Base-by-base conservation (phyloP, 2,329 filamentous ascomycete species). In the Fusarium domesticum region DNA sequence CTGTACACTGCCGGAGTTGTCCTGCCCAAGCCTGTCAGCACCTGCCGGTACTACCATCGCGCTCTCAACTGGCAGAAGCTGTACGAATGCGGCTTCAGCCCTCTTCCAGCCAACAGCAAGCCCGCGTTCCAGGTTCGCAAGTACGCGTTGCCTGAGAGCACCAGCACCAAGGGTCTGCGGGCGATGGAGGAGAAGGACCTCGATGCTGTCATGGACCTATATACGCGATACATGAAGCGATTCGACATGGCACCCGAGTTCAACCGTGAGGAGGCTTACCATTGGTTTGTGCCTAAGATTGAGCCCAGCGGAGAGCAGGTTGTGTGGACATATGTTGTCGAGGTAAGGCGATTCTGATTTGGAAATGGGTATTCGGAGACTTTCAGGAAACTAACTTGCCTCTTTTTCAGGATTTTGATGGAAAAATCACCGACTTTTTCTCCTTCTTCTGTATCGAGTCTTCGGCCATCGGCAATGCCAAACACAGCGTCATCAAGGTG, bases 361-460 rank as follows among this genome's bases (percentile, higher is more conserved):
- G 23, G 4, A n/a, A n/a, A 28, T 28, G 23, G 7, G 14, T 28
- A 10, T 10, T n/a, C n/a, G n/a, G n/a, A n/a, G n/a, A n/a, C n/a
- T n/a, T 8, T 5, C 14, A 4, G 4, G 23, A 10, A 10, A 28
- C 18, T 33, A 35, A 40, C 19, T 10, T 5, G 11, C 17, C 6
- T 19, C 19, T 18, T 25, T 8, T 25, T 8, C 50, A 77, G 74
- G 70, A 77, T 47, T 68, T 81, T 36, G 82, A 84, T 39, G 80
- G 87, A 50, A 89, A 89, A 59, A 88, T 98, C 62, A 96, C 89
- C 30, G 93, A 98, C 69, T 96, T 96, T 71, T 86, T 96, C 71
- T 96, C 90, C 30, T 98, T 97, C 72, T 98, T 97, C 75, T 84
- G 83, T 63, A 84, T 98, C 25, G 90, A 96, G 65, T 96, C 90